phyloP scores from a whole-genome alignment of 148 eudicot species.

The Arbutus unedo region DNA sequence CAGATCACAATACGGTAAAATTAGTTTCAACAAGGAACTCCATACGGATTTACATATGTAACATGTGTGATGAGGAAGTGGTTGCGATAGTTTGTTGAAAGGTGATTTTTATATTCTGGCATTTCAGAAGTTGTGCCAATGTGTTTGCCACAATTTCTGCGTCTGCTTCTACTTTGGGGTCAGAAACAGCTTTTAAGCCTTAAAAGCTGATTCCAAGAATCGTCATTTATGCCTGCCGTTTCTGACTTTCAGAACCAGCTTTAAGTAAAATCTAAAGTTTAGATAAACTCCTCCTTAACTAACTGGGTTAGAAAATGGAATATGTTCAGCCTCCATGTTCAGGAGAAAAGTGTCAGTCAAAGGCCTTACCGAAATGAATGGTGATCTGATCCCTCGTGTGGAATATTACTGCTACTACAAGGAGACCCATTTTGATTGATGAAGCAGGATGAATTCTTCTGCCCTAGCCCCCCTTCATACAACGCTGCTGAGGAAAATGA shows the following conservation, averaged over 20 bases:
- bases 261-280: not conserved
- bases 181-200: not conserved
- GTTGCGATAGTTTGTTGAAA: not conserved
- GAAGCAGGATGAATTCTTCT: slow-evolving; percentile 24
- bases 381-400: slow-evolving; percentile 30
- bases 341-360: not conserved
- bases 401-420: slow-evolving; percentile 43
- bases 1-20: slow-evolving; percentile 5
- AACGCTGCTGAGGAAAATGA: slow-evolving; percentile 74
- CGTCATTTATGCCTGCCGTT: not conserved
- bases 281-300: not conserved
- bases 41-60: not conserved
- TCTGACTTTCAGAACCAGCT: not conserved
- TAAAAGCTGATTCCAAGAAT: not conserved
- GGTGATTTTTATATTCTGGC: not conserved
- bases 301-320: not conserved
- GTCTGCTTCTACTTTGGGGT: not conserved
- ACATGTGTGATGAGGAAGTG: not conserved
- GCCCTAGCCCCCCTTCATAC: slow-evolving; percentile 36
- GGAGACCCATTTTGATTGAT: slow-evolving; percentile 57
- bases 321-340: not conserved
- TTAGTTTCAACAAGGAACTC: slow-evolving; percentile 12
- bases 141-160: not conserved
- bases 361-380: slow-evolving; percentile 54
- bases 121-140: not conserved